Evolutionary conservation across 1,284 basidiomycete genomes (phyloP).

Genomic region (Papiliotrema fonsecae): DNA sequence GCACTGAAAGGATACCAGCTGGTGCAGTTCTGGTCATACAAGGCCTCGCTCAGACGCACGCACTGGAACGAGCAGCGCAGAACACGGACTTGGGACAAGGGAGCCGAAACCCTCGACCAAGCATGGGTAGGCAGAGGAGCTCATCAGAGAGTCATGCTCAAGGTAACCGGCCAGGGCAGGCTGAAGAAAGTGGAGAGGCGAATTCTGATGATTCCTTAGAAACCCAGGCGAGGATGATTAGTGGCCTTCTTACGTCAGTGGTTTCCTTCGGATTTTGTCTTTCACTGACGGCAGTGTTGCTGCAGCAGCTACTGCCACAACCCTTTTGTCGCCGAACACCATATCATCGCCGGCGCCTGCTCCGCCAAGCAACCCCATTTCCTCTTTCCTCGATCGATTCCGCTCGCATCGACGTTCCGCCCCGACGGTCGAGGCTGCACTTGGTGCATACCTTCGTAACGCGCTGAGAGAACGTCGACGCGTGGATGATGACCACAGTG

Average conservation of each 20-base stretch:
- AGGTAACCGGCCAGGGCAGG: background rate
- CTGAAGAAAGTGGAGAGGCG: constrained; percentile 1
- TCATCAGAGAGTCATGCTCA: constrained; percentile 2
- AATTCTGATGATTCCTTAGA: constrained; percentile 24
- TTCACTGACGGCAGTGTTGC: constrained; percentile 25
- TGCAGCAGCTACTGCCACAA: constrained; percentile 42
- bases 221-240: constrained; percentile 44
- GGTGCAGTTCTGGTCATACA: constrained; percentile 46
- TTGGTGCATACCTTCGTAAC: constrained; percentile 40
- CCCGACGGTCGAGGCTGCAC: constrained; percentile 34
- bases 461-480: constrained; percentile 30
- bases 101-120: background rate
- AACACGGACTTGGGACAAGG: background rate
- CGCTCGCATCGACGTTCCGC: constrained; percentile 21
- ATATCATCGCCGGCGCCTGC: constrained; percentile 10
- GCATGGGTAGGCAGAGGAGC: background rate
- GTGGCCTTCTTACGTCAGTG: constrained; percentile 44
- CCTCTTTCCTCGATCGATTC: constrained; percentile 36
- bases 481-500: constrained; percentile 9
- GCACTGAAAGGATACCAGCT: constrained; percentile 17
- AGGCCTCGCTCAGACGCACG: constrained; percentile 43
- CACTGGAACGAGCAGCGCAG: constrained; percentile 6
- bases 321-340: constrained; percentile 29
- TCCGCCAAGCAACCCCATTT: constrained; percentile 25
- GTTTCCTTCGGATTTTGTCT: background rate